phyloP scores from a whole-genome alignment of 148 eudicot species.

The Talinum fruticosum region DNA sequence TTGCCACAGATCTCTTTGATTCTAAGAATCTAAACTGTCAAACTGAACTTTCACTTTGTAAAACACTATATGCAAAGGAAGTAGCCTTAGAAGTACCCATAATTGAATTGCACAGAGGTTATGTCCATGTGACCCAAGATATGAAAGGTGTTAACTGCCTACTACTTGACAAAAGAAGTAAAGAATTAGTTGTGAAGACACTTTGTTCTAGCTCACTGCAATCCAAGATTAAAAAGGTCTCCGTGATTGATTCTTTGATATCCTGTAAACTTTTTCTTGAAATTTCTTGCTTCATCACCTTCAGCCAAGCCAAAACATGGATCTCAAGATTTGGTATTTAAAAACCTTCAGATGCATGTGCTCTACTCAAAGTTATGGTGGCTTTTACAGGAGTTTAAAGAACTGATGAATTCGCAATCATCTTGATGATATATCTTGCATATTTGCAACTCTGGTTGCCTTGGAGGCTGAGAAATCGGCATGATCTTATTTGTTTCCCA shows the following conservation, averaged over 20 bases:
- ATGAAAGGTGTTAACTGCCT: not conserved
- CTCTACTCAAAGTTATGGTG: not conserved
- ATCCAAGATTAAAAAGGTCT: not conserved
- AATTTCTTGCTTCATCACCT: too few relatives aligned
- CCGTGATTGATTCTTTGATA: not conserved
- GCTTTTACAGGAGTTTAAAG: not conserved
- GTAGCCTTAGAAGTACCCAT: not conserved
- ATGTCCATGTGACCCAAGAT: not conserved
- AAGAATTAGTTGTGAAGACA: not conserved
- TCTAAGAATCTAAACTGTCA: not conserved
- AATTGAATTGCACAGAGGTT: not conserved
- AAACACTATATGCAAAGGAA: too few relatives aligned
- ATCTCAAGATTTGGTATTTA: not conserved
- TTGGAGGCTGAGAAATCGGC: too few relatives aligned
- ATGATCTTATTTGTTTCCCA: too few relatives aligned
- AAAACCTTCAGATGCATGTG: not conserved
- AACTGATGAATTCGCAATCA: not conserved
- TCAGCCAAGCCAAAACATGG: too few relatives aligned
- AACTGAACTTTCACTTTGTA: not conserved
- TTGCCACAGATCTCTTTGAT: too few relatives aligned
- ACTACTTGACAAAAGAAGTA: not conserved
- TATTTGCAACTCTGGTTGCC: too few relatives aligned
- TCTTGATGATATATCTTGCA: not conserved
- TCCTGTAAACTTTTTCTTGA: too few relatives aligned
- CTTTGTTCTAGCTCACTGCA: not conserved